Evolutionary conservation across 768 basidiomycete species (phyloP), one percentile per base, ranked within the genome.

Genomic region (Psilocybe subaeruginosa): DNA sequence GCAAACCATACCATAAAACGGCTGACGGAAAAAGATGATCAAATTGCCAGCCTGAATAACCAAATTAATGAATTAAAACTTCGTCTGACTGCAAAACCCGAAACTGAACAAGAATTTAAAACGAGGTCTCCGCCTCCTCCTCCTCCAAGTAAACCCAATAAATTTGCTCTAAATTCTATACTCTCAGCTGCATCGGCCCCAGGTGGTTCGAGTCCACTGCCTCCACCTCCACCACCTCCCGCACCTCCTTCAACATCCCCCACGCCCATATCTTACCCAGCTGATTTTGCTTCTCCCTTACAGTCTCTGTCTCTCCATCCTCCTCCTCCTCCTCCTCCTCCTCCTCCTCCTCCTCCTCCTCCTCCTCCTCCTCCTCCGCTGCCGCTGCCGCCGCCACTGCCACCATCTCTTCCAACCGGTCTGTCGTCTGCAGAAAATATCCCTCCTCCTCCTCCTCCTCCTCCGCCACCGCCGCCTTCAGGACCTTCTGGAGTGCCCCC

Each of bases 21-120:
- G 30, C 71, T 93, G 47, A 80, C 84, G 0, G 80, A 85, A 68
- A 90, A 90, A 66, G 91, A 94, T 49, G 80, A 84, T 16, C 84
- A 88, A 66, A 87, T 93, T 39, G 68, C 70, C 3, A 63, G 73
- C 8, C 79, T 96, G 27, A 77, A 73, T 61, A 69, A 71, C 11
- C 79, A 89, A 66, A 74, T 89, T 5, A 71, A 75, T 17, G 77
- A 79, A 3, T 77, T 88, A 50, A 85, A 85, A 66, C 74, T 76
- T 14, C 80, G 85, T 53, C 68, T 88, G 33, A 73, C 78, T 48
- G 78, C 78, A 4, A 85, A 80, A 62, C 84, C 85, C 3, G 80
- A 79, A 68, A 85, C 82, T 1, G 91, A 92, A 72, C 84, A 86
- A 67, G 87, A 88, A 64, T 92, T 88, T 75, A 92, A 93, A 70